Evolutionary conservation across 495 filamentous ascomycete species (phyloP), one percentile per base, ranked within the genome.

Genomic region (Tuber indicum): DNA sequence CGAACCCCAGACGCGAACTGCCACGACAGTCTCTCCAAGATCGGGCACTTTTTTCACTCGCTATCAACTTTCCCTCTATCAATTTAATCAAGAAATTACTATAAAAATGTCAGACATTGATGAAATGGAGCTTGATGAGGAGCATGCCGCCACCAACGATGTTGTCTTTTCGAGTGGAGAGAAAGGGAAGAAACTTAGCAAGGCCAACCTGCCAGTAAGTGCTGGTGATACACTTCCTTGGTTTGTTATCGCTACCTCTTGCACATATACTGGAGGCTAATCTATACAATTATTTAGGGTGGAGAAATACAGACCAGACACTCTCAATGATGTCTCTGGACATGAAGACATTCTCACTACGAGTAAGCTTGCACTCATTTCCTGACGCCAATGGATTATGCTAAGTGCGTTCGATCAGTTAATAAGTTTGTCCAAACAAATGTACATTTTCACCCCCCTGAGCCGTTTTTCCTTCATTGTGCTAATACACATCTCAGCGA

Each of bases 261-360:
- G n/a, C 9, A 3, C 72, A 71, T 80, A 52, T 52, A 44, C 4
- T 44, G 45, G 14, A 66, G n/a, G 32, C 79, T 84, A 73, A 79
- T 72, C 76, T 32, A 71, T 44, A 32, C 52, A 10, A 1, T 47
- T 32, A 23, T 47, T 8, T 74, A 98, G 94, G 94, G 94, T 99
- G n/a, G 96, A 99, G 83, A 99, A 99, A 85, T 99, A 98, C 84
- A 90, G 96, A 70, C 96, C 96, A 23, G 90, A 91, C 75, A 92
- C 92, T 5, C 88, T 99, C 36, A 89, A 90, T 71, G 96, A 99
- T 85, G 96, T 99, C 72, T 95, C 93, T 6, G 96, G 96, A n/a
- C 96, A 99, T 83, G 92, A 98, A 84, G 96, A 98, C 85, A 98
- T 99, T 82, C 88, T 99, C 71, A 90, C 93, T 1, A 99, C 96